These are phyloP conservation scores for Avena atlantica DNA, from an alignment of 176 grass and related monocot species.

Conservation along the genomic window DNA sequence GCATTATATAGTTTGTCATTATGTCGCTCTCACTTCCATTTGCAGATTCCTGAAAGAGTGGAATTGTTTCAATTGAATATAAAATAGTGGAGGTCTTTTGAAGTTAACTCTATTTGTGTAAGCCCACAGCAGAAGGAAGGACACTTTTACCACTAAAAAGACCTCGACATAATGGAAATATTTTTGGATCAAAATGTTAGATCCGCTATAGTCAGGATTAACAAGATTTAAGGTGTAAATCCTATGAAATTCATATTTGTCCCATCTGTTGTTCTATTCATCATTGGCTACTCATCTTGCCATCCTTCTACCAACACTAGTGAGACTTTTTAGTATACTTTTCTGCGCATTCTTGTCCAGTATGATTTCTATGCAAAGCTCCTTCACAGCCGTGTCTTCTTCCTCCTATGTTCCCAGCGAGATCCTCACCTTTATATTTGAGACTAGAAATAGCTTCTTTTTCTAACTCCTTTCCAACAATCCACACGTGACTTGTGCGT, in stretches of 20 bases:
- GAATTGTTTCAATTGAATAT: not conserved
- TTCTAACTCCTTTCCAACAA: too few relatives aligned
- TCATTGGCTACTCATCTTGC: not conserved
- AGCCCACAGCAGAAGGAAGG: not conserved
- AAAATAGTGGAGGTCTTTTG: constrained; percentile 1
- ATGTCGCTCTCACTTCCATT: constrained; percentile 51
- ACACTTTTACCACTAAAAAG: not conserved
- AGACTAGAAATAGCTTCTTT: too few relatives aligned
- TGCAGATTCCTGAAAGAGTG: constrained; percentile 55
- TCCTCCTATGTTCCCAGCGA: too few relatives aligned
- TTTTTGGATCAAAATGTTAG: not conserved
- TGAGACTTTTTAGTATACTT: not conserved
- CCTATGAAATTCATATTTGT: not conserved
- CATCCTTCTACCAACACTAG: not conserved
- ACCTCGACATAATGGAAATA: not conserved
- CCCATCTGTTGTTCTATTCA: not conserved
- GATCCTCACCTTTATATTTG: too few relatives aligned
- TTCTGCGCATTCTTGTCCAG: too few relatives aligned
- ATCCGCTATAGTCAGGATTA: not conserved
- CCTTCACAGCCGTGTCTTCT: too few relatives aligned
- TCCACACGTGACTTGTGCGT: too few relatives aligned
- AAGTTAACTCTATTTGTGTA: not conserved
- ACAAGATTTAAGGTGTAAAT: not conserved
- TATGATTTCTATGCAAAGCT: too few relatives aligned
- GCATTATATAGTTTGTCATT: constrained; percentile 72